Base-by-base conservation (phyloP, 176 grass and related monocot species). In the Eremochloa ophiuroides region DNA sequence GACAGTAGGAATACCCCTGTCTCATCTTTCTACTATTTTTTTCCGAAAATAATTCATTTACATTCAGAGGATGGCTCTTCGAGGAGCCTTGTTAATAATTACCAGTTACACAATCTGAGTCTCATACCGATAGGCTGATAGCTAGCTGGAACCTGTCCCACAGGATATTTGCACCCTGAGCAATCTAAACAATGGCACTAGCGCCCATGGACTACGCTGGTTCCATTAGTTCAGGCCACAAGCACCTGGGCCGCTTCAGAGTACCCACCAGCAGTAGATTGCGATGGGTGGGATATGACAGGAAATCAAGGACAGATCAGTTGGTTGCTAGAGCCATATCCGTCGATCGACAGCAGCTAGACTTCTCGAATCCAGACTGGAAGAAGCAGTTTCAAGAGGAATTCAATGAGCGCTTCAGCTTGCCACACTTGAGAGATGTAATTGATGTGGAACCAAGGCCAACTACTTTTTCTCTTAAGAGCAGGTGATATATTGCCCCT, bases 401-500 rank as follows among this genome's bases (percentile, higher is more conserved):
- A 69, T 95, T 95, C 40, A 42, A 93, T 84, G 82, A 29, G 85
- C 62, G 82, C 61, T 98, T 93, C 85, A 93, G 76, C 80, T 98
- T 98, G 76, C 90, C 96, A 7, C 96, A 95, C 80, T 87, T 98
- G 82, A 88, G 73, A 66, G 90, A 98, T 71, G 76, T 98, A 75
- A 88, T 98, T 76, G 76, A 95, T 81, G 82, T 93, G 33, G 71
- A 95, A 69, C 80, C 96, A 1, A 89, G 88, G 80, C 84, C 76
- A 64, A 98, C 96, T 26, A 91, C 96, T 25, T 98, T 98, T 85
- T 98, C 93, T 22, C 86, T 93, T 22, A 98, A 93, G 69, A 88
- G 82, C 75, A 93, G 96, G 96, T 95, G 28, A 82, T 10, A 74
- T 70, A 53, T 70, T 22, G 4, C 27, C 37, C 38, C 65, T 68